Base-by-base conservation (phyloP, 2,329 filamentous ascomycete species). In the Ophioceras dolichostomum region DNA sequence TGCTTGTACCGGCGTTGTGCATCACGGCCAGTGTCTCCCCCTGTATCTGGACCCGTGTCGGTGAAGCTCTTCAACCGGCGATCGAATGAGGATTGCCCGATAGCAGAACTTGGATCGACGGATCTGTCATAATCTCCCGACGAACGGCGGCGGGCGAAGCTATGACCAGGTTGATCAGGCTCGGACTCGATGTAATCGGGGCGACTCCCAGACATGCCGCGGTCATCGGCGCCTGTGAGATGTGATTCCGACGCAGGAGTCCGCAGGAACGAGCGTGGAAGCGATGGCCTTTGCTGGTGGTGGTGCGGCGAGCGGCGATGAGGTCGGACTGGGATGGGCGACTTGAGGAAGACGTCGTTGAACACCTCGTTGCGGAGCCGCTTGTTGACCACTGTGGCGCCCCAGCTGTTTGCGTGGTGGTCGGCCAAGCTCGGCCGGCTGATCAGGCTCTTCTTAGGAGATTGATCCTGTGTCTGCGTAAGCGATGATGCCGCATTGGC, bases 331-430 rank as follows among this genome's bases (percentile, higher is more conserved):
- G n/a, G 36, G 42, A 94, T 83, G 0, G 83, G 78, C 37, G 87
- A 82, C 41, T 87, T 85, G 31, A 86, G 66, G 51, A 95, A 95
- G 0, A 89, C 89, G 53, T 95, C 88, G 28, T 87, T 84, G 51
- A 95, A 81, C 1, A 95, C 87, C 55, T 94, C 85, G 53, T 94
- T 89, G 41, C 88, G 80, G 28, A 96, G 61, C 41, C 80, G 77
- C 49, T 83, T 82, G 54, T 96, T 96, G 41, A 95, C 83, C 17
- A 82, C 88, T 0, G 88, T 95, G 13, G 87, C 86, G 7, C 89
- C 88, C 88, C 89, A 95, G 49, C 76, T 79, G 45, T 74, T 74
- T 7, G 74, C 70, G 49, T 70, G 67, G 16, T 70, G 64, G 31
- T 75, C 66, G 18, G 74, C 68, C 41, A 79, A 49, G 3, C 49